Percentiles rank a stretch among this genome's conserved stretches.
Conservation (phyloP, 768 basidiomycete genomes). For the Zangia roseola region DNA sequence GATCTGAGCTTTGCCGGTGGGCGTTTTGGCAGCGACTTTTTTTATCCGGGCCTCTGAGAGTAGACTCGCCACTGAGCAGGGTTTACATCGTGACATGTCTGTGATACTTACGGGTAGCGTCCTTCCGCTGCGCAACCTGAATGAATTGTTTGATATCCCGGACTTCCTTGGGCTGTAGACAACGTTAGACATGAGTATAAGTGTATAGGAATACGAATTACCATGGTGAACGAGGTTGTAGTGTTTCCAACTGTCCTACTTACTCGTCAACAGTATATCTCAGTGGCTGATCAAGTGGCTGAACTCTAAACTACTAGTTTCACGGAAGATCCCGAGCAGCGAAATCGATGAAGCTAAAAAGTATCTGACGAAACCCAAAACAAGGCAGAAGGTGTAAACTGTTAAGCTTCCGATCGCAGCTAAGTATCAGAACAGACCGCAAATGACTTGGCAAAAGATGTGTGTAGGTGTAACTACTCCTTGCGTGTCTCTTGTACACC, state of each 20-base stretch:
- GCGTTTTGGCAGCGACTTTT: slow-evolving; percentile 72
- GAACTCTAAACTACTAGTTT: slow-evolving; percentile 33
- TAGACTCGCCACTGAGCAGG: too few species aligned
- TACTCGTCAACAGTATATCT: too few species aligned
- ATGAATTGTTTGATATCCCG: slow-evolving; percentile 98
- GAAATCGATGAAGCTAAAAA: too few species aligned
- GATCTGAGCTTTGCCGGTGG: slow-evolving; percentile 75
- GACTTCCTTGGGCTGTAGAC: slow-evolving; percentile 88
- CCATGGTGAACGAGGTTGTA: slow-evolving; percentile 26
- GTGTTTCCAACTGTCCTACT: slow-evolving; percentile 4
- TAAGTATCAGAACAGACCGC: too few species aligned
- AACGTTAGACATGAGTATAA: slow-evolving; percentile 2
- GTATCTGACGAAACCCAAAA: too few species aligned
- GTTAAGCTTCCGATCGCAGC: too few species aligned
- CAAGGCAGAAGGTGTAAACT: too few species aligned
- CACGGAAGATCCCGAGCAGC: slow-evolving; percentile 23
- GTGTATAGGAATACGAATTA: slow-evolving; percentile 6
- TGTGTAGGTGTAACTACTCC: too few species aligned
- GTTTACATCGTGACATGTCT: neutral
- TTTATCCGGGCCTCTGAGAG: slow-evolving; percentile 99
- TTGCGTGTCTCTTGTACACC: too few species aligned
- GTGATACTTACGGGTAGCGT: slow-evolving; percentile 81
- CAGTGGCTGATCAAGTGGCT: slow-evolving; percentile 22
- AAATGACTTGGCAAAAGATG: too few species aligned
- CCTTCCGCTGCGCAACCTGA: slow-evolving; percentile 94